Conservation (phyloP, 495 filamentous ascomycete species). For the Penicillium simplicissimum region DNA sequence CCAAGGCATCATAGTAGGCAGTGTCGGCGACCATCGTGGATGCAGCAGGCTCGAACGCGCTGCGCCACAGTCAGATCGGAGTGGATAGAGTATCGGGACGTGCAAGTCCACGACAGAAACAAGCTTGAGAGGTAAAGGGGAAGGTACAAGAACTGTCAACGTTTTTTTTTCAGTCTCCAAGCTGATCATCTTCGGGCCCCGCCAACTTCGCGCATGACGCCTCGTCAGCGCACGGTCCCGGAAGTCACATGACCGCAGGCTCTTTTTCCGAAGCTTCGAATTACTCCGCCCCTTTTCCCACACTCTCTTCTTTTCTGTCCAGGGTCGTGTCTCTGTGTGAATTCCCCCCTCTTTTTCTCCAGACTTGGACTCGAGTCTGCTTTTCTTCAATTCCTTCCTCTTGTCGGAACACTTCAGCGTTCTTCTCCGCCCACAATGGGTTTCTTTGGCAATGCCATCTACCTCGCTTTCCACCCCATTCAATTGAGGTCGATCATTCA, state of each 20-base stretch:
- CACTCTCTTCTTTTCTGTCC: slow-evolving; percentile 10
- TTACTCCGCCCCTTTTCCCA: slow-evolving; percentile 6
- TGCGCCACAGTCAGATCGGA: background rate
- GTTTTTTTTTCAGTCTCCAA: background rate
- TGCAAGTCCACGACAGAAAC: background rate
- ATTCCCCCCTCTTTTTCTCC: slow-evolving; percentile 1
- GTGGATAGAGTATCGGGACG: background rate
- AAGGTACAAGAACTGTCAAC: background rate
- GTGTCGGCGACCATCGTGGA: slow-evolving; percentile 78
- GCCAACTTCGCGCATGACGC: slow-evolving; percentile 3
- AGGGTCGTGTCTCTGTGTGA: slow-evolving; percentile 3
- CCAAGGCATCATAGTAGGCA: slow-evolving; percentile 85
- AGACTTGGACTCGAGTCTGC: slow-evolving; percentile 1
- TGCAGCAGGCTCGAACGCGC: slow-evolving; percentile 6
- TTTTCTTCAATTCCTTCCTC: slow-evolving; percentile 2
- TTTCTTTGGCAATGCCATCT: slow-evolving; percentile 59
- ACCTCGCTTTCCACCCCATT: slow-evolving; percentile 74
- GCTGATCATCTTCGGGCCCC: slow-evolving; percentile 2
- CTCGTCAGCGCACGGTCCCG: slow-evolving; percentile 2
- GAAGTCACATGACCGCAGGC: background rate
- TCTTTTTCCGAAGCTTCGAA: background rate
- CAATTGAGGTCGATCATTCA: slow-evolving; percentile 86
- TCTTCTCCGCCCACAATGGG: slow-evolving; percentile 46
- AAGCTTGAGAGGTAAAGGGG: no score
- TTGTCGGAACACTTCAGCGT: slow-evolving; percentile 11